These are phyloP conservation scores for Lichina pygmaea DNA, from an alignment of 495 filamentous ascomycete genomes.

Conservation along the genomic window DNA sequence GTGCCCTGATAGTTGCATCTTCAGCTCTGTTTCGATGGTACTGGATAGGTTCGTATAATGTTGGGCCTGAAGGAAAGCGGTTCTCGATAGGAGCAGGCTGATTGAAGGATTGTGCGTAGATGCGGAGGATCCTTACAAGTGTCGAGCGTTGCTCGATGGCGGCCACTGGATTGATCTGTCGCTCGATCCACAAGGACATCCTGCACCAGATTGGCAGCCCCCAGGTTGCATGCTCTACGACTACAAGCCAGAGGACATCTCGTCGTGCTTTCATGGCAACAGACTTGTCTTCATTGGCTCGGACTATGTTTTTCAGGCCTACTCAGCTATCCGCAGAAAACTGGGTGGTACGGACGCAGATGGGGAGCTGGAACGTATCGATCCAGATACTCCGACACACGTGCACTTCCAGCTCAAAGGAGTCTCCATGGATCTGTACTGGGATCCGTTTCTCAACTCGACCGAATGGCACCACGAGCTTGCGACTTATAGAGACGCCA, in stretches of 20 bases:
- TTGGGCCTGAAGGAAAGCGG: neutral
- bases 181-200: slow-evolving; percentile 4
- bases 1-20: slow-evolving; percentile 3
- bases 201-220: slow-evolving; percentile 25
- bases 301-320: slow-evolving; percentile 28
- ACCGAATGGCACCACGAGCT: slow-evolving; percentile 18
- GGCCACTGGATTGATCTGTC: slow-evolving; percentile 24
- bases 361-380: slow-evolving; percentile 10
- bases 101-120: slow-evolving; percentile 9
- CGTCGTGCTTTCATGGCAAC: slow-evolving; percentile 16
- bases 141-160: slow-evolving; percentile 21
- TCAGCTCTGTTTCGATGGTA: neutral
- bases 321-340: slow-evolving; percentile 25
- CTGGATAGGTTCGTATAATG: neutral
- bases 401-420: slow-evolving; percentile 14
- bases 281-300: slow-evolving; percentile 32
- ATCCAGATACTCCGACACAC: slow-evolving; percentile 17
- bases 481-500: slow-evolving; percentile 5
- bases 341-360: slow-evolving; percentile 12
- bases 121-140: slow-evolving; percentile 24
- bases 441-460: slow-evolving; percentile 36
- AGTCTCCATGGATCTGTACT: slow-evolving; percentile 23
- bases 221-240: slow-evolving; percentile 28
- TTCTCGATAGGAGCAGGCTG: neutral
- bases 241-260: slow-evolving; percentile 20